Conservation (phyloP, 2,329 filamentous ascomycete genomes). For the Geosmithia flava region DNA sequence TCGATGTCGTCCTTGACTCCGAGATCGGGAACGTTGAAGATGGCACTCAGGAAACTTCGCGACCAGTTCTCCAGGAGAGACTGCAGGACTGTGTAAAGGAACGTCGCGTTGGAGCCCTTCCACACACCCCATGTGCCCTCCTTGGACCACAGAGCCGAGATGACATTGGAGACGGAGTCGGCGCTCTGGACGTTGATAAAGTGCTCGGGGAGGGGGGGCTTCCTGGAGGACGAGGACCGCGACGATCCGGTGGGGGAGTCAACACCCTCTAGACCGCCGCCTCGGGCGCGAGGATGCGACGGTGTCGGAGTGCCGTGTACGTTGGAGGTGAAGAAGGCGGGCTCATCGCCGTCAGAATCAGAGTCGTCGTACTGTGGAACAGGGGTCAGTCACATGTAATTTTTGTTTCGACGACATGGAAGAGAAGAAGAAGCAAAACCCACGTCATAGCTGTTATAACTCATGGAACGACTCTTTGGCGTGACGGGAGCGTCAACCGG, state of each 20-base stretch:
- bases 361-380: conserved; percentile 32
- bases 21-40: conserved; percentile 80
- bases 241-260: conserved; percentile 15
- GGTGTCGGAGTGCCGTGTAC: conserved; percentile 41
- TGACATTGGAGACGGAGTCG: conserved; percentile 74
- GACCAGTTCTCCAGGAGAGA: conserved; percentile 88
- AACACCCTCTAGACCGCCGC: conserved; percentile 12
- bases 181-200: conserved; percentile 60
- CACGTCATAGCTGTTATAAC: conserved; percentile 21
- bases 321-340: conserved; percentile 70
- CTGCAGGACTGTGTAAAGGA: conserved; percentile 77
- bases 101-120: conserved; percentile 88
- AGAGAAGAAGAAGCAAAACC: conserved; percentile 4
- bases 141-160: conserved; percentile 78
- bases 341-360: conserved; percentile 65
- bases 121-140: conserved; percentile 87
- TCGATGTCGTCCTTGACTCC: conserved; percentile 67
- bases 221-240: conserved; percentile 8
- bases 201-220: conserved; percentile 29
- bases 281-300: conserved; percentile 18
- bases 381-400: not conserved
- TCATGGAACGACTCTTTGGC: conserved; percentile 15
- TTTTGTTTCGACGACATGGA: not conserved
- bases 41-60: conserved; percentile 75
- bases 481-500: conserved; percentile 11